Evolutionary conservation across 306 rosid species (phyloP), one percentile per base, ranked within the genome.

Genomic region (Carpinus viminea): DNA sequence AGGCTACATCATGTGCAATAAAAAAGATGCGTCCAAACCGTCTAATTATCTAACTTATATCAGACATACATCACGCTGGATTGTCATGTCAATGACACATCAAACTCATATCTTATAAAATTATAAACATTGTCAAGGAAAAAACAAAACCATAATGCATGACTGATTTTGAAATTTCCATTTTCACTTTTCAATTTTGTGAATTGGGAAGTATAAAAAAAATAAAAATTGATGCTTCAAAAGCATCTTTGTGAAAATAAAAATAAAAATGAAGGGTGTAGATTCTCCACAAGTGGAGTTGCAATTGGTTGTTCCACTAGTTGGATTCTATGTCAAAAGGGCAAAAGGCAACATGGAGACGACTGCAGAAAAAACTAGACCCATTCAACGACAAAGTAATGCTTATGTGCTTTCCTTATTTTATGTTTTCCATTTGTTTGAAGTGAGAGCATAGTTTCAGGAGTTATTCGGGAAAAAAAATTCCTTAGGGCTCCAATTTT

Each of bases 241-340:
- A 38, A 68, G 84, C 83, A 83, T 81, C 79, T 59, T 8, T 55
- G 36, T 6, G 24, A n/a, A 8, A 17, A n/a, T 1, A 31, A 31
- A 31, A 31, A 31, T 31, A 31, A 31, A 72, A 72, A 80, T 57
- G 60, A 75, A 7, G 53, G 73, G 54, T 83, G 53, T 80, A 70
- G 81, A 71, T 78, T 76, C 83, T 65, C 80, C 79, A 48, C 52
- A 68, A 68, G 55, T 80, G 72, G 75, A 68, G 2, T 70, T 5
- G 53, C 74, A 48, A 62, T 48, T 75, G 38, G 68, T 41, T 20
- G 60, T 76, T 87, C 84, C 84, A 74, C 83, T 69, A 70, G 70
- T 76, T 73, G 78, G 82, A 86, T 76, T 86, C 87, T 64, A 56
- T 28, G 85, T 85, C 80, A 83, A 80, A 75, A 74, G 82, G 74